phyloP scores from a whole-genome alignment of 2,329 filamentous ascomycete species.

The Cytospora chrysosperma region DNA sequence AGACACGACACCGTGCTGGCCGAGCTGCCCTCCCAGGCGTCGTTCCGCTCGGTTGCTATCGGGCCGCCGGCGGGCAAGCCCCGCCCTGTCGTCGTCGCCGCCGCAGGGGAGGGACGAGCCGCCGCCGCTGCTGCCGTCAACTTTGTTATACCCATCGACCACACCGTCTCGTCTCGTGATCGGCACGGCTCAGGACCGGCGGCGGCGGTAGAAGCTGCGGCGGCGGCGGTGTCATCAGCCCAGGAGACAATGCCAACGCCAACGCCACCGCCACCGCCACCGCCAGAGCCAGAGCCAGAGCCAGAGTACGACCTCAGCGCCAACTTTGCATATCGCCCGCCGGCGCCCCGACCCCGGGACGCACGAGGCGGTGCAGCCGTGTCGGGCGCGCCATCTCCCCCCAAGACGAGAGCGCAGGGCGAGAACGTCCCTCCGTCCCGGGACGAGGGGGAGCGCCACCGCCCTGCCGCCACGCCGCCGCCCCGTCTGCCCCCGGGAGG shows the following conservation, averaged over 20 bases:
- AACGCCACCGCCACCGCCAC: no score
- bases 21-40: neutral
- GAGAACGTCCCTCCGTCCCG: no score
- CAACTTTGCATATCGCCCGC: neutral
- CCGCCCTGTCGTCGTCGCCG: neutral
- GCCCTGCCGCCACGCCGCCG: no score
- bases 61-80: neutral
- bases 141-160: neutral
- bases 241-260: no score
- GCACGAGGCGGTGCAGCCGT: neutral
- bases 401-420: neutral
- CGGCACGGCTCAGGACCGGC: neutral
- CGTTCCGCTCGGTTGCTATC: neutral
- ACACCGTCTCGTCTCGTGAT: neutral
- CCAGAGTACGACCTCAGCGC: neutral
- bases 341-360: neutral
- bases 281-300: no score
- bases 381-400: neutral
- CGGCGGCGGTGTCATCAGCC: no score
- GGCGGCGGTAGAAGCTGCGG: no score
- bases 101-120: no score
- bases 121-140: neutral
- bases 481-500: neutral
- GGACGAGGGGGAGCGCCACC: no score
- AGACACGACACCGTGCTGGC: no score